Base-by-base conservation (phyloP, 306 rosid species). In the Pyrus pyrifolia region DNA sequence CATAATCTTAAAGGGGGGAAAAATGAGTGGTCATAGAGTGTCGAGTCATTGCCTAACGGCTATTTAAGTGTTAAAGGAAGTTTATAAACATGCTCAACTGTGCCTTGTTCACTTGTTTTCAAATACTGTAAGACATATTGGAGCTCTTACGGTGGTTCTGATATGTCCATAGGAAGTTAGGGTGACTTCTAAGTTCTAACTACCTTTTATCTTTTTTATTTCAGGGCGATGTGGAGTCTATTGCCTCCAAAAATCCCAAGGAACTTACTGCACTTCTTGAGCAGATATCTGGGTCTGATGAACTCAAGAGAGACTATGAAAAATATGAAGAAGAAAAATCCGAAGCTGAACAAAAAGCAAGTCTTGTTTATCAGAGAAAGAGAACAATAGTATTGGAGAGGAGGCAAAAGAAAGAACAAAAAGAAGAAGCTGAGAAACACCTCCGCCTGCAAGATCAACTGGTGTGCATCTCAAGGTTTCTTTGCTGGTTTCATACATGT, bases 241-340 rank as follows among this genome's bases (percentile, higher is more conserved):
- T 96, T 83, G 99, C 99, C 11, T 92, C 98, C 4, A 96, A 96
- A 78, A 96, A 87, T 81, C 99, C 99, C 1, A 96, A 92, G 81
- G 99, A 96, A 78, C 93, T 96, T 23, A 87, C 97, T 68, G 93
- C 76, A 31, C 93, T 96, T 85, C 71, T 96, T 15, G 99, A 96
- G 93, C 99, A 96, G 84, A 92, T 96, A 75, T 91, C 98, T 23
- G 98, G 98, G 77, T 96, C 99, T 68, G 99, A 96, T 55, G 98
- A 96, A 68, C 83, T 85, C 77, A 96, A 88, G 88, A 85, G 91
- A 78, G 98, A 92, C 70, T 96, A 91, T 75, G 99, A 92, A 76
- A 85, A 87, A 80, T 91, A 84, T 76, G 99, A 96, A 83, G 95
- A 87, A 82, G 91, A 87, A 57, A 96, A 96, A 79, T 96, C 85